phyloP scores from a whole-genome alignment of 192 early-diverging fungal genomes.

The Backusella tarrabulga region DNA sequence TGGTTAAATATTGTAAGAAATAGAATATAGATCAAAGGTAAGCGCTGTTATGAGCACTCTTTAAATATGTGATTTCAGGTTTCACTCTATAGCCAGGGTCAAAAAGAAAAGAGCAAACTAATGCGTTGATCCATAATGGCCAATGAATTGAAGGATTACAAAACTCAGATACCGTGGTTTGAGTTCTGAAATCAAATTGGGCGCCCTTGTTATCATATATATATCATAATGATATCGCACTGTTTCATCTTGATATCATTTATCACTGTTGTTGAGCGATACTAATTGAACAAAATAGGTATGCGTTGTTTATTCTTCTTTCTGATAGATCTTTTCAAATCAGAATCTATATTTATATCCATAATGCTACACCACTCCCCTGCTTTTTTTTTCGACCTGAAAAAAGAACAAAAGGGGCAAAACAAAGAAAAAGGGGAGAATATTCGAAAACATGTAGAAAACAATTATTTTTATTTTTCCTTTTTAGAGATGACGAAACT shows the following conservation, averaged over 20 bases:
- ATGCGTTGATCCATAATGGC: not conserved
- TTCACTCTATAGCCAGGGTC: not conserved
- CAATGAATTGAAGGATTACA: not conserved
- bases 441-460: not conserved
- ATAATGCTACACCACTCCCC: not conserved
- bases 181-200: not conserved
- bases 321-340: not conserved
- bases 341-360: not conserved
- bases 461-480: not conserved
- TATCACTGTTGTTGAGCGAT: not conserved
- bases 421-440: not conserved
- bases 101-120: not conserved
- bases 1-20: not conserved
- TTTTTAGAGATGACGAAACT: not conserved
- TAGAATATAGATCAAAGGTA: not conserved
- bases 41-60: not conserved
- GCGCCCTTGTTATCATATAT: not conserved
- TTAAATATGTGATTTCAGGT: not conserved
- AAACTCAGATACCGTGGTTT: not conserved
- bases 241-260: not conserved
- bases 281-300: not conserved
- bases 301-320: not conserved
- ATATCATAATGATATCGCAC: not conserved
- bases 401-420: not conserved
- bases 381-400: not conserved